These are phyloP conservation scores for Fraxinus nigra DNA, from an alignment of 305 asterid species.

Conservation along the genomic window DNA sequence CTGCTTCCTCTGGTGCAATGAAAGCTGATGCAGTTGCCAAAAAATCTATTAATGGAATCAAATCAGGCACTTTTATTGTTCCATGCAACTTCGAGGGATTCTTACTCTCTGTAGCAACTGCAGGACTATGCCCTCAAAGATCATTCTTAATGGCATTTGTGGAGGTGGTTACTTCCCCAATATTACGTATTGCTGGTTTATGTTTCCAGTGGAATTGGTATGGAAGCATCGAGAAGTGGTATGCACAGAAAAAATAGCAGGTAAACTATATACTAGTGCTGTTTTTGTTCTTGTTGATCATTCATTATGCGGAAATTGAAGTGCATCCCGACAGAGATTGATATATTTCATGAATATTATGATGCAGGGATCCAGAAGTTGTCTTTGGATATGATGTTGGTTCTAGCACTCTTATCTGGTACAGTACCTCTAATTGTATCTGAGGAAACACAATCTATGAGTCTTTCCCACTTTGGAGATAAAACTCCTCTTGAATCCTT, in stretches of 20 bases:
- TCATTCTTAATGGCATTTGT: conserved; percentile 74
- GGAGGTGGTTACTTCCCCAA: conserved; percentile 65
- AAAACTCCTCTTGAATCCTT: not conserved
- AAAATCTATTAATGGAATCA: conserved; percentile 65
- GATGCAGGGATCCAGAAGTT: not conserved
- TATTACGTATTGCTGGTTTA: conserved; percentile 66
- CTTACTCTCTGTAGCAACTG: conserved; percentile 65
- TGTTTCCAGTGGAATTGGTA: conserved; percentile 91
- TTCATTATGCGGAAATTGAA: not conserved
- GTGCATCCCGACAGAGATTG: not conserved
- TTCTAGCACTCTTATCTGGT: not conserved
- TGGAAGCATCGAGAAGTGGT: conserved; percentile 63
- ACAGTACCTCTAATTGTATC: not conserved
- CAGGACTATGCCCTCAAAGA: conserved; percentile 92
- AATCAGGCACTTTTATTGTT: conserved; percentile 61
- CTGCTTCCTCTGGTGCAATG: conserved; percentile 90
- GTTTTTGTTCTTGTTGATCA: not conserved
- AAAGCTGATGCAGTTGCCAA: conserved; percentile 83
- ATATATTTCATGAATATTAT: not conserved
- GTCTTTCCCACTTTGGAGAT: not conserved
- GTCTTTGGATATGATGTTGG: not conserved
- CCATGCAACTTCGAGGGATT: conserved; percentile 82
- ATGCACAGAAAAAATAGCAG: conserved; percentile 41
- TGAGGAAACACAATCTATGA: not conserved
- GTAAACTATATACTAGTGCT: not conserved